Base-by-base conservation (phyloP, 2,329 filamentous ascomycete genomes). In the Diplodia sapinea region DNA sequence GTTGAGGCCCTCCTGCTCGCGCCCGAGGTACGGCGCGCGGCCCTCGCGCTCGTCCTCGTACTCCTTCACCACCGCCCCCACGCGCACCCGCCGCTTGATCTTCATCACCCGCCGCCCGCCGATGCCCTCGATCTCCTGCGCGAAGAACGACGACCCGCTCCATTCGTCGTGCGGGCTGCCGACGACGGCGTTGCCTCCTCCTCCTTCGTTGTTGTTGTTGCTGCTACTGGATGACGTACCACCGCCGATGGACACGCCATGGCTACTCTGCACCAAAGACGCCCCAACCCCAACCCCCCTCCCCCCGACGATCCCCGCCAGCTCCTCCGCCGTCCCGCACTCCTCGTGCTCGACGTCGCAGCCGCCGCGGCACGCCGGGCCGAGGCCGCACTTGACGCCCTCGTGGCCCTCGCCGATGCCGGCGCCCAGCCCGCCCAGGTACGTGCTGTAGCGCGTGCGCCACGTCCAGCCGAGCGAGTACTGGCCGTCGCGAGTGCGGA, bases 121-220 rank as follows among this genome's bases (percentile, higher is more conserved):
- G 54, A 97, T 91, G 2, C 94, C 94, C 74, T 96, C 92, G 69
- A 97, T 91, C 79, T 97, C 94, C 75, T 97, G 93, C 51, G 91
- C 85, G 67, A 89, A 85, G 75, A 97, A 97, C 3, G 93, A 93
- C 0, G 91, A 79, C 84, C 68, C 90, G 82, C 67, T 20, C 81
- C 78, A 72, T n/a, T 74, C 71, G 62, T 75, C 66, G 33, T 73
- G 70, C 62, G 75, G 68, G 75, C 80, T 70, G 33, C 82, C 82
- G 43, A 78, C 78, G 26, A 76, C 74, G 43, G 75, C 23, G 23
- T 26, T 74, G 26, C 72, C 73, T 66, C 75, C 49, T 23, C 29
- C 50, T 31, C 15, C 50, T 29, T 29, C 11, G 47, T 17, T 43
- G 61, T 15, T 38, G 43, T 15, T 43, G 17, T 7, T 63, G 59